Percentiles rank a stretch among this genome's conserved stretches.
Conservation (phyloP, 371 early-diverging fungal genomes). For the Coemansia sp. region DNA sequence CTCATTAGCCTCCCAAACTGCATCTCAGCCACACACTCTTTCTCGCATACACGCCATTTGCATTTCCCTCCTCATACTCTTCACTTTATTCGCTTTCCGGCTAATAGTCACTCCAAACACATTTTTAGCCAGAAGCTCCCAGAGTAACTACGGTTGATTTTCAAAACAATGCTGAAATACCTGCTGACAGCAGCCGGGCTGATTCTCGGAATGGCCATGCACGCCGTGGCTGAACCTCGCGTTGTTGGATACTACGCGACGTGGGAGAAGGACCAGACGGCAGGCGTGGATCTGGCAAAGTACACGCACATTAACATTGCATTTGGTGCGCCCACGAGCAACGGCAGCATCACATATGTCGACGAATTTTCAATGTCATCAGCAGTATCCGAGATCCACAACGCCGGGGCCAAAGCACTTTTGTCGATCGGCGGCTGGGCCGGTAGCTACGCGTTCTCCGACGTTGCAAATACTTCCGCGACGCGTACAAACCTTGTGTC, state of each 20-base stretch:
- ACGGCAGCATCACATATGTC: conserved; percentile 28
- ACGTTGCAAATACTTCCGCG: conserved; percentile 54
- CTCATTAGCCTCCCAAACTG: too few species aligned
- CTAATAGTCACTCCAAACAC: too few species aligned
- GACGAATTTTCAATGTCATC: conserved; percentile 24
- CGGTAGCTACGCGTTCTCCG: conserved; percentile 49
- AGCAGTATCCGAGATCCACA: conserved; percentile 45
- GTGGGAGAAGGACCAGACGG: conserved; percentile 31
- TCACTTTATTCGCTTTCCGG: too few species aligned
- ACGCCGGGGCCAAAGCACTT: conserved; percentile 55
- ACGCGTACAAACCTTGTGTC: conserved; percentile 59
- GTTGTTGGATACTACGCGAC: conserved; percentile 40
- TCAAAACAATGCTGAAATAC: conserved; percentile 1
- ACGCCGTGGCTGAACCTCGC: conserved; percentile 6
- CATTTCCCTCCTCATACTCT: too few species aligned
- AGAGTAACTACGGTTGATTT: neutral
- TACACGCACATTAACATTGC: conserved; percentile 49
- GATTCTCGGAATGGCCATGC: neutral
- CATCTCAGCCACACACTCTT: too few species aligned
- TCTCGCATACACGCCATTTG: too few species aligned
- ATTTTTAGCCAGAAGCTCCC: too few species aligned
- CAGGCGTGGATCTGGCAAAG: conserved; percentile 24
- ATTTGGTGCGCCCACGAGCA: conserved; percentile 23
- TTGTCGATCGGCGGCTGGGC: conserved; percentile 56
- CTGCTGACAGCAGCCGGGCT: conserved; percentile 3